Conservation (phyloP, 164 flowering plant genomes). For the Saururus chinensis region DNA sequence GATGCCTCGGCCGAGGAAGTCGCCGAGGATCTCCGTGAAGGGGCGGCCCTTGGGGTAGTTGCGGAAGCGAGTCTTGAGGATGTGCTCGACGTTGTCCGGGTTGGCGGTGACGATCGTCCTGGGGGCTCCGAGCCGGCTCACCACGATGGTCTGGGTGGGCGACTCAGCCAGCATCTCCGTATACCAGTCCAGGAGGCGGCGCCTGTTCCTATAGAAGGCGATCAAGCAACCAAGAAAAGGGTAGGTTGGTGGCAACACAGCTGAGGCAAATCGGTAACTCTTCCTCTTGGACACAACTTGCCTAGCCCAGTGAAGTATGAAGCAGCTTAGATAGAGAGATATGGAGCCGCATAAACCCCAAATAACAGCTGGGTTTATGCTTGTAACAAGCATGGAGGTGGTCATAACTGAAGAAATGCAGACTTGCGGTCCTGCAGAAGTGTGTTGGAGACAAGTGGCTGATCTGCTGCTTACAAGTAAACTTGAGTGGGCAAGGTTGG, state of each 20-base stretch:
- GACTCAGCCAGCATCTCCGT: slow-evolving; percentile 47
- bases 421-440: too few species aligned
- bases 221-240: slow-evolving; percentile 57
- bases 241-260: slow-evolving; percentile 23
- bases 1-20: slow-evolving; percentile 65
- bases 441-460: too few species aligned
- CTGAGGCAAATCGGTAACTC: background rate
- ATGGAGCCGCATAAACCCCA: too few species aligned
- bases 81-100: slow-evolving; percentile 61
- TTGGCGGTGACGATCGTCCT: slow-evolving; percentile 58
- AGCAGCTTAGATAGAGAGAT: too few species aligned
- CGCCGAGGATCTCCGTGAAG: slow-evolving; percentile 61
- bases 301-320: too few species aligned
- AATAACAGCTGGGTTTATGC: too few species aligned
- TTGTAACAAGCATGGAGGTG: too few species aligned
- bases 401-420: too few species aligned
- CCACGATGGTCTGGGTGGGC: slow-evolving; percentile 39
- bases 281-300: too few species aligned
- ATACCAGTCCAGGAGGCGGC: slow-evolving; percentile 59
- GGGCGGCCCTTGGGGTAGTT: slow-evolving; percentile 73
- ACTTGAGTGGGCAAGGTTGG: too few species aligned
- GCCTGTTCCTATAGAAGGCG: slow-evolving; percentile 51
- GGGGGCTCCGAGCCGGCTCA: slow-evolving; percentile 42
- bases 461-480: too few species aligned
- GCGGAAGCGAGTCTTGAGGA: slow-evolving; percentile 50